Percentiles rank a stretch among this genome's conserved stretches.
phyloP scores from a whole-genome alignment of 805 yeast species.

The Lachancea quebecensis region DNA sequence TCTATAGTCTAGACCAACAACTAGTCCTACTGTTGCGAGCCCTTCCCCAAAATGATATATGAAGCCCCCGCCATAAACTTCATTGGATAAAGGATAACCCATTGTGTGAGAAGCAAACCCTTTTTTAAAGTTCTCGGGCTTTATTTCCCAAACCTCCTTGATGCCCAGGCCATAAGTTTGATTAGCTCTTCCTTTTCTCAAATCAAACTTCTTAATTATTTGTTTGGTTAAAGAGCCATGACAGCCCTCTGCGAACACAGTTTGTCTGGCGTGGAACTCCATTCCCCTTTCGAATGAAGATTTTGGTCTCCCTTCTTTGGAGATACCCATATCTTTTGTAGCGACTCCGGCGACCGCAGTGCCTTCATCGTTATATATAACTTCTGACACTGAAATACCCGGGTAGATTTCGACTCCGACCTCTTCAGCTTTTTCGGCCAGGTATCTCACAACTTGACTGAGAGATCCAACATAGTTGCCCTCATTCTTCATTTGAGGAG shows the following conservation, averaged over 20 bases:
- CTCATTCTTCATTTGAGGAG: slow-evolving; percentile 79
- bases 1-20: slow-evolving; percentile 86
- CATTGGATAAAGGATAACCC: slow-evolving; percentile 75
- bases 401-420: slow-evolving; percentile 92
- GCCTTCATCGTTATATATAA: slow-evolving; percentile 55
- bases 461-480: slow-evolving; percentile 84
- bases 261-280: slow-evolving; percentile 89
- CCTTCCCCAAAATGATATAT: slow-evolving; percentile 96
- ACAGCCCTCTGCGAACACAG: slow-evolving; percentile 96
- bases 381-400: slow-evolving; percentile 76
- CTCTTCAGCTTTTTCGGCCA: slow-evolving; percentile 85
- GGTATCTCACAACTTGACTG: slow-evolving; percentile 70
- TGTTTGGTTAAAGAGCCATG: slow-evolving; percentile 89
- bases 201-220: slow-evolving; percentile 57
- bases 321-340: slow-evolving; percentile 86
- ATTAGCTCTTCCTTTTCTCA: slow-evolving; percentile 57
- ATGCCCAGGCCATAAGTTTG: slow-evolving; percentile 96
- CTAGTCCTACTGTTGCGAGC: slow-evolving; percentile 86
- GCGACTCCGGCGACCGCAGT: slow-evolving; percentile 75
- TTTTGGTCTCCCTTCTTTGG: slow-evolving; percentile 68
- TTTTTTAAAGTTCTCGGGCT: slow-evolving; percentile 67
- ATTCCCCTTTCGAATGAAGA: slow-evolving; percentile 89
- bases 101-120: slow-evolving; percentile 82
- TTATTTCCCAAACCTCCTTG: slow-evolving; percentile 96
- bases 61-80: slow-evolving; percentile 93